phyloP scores from a whole-genome alignment of 2,329 filamentous ascomycete species.

The Xylaria polymorpha region DNA sequence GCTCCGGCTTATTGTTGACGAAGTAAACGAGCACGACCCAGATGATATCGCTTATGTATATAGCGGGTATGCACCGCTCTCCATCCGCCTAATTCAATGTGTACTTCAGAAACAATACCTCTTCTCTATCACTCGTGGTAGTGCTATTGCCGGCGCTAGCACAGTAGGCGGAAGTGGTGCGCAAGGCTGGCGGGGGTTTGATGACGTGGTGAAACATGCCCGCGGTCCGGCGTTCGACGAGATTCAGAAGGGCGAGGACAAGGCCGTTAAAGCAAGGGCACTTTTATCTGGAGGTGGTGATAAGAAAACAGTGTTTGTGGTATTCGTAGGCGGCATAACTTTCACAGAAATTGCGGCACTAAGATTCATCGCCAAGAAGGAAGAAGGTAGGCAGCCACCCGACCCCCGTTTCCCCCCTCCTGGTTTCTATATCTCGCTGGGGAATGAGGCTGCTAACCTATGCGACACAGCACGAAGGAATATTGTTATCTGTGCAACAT shows the following conservation, averaged over 20 bases:
- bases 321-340: slow-evolving; percentile 96
- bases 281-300: slow-evolving; percentile 80
- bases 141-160: slow-evolving; percentile 60
- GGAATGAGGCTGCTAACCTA: slow-evolving; percentile 30
- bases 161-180: slow-evolving; percentile 67
- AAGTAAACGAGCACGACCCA: slow-evolving; percentile 94
- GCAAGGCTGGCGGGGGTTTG: slow-evolving; percentile 92
- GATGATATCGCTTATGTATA: slow-evolving; percentile 98
- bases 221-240: slow-evolving; percentile 92
- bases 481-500: slow-evolving; percentile 92
- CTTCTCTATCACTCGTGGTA: slow-evolving; percentile 74
- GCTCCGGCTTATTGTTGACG: slow-evolving; percentile 90
- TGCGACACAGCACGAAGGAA: slow-evolving; percentile 71
- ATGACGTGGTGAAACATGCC: slow-evolving; percentile 89
- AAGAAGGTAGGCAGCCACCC: slow-evolving; percentile 70
- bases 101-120: slow-evolving; percentile 91
- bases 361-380: slow-evolving; percentile 86
- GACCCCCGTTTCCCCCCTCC: slow-evolving; percentile 18
- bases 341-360: slow-evolving; percentile 96
- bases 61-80: slow-evolving; percentile 94
- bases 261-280: slow-evolving; percentile 86
- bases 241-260: slow-evolving; percentile 90
- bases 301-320: slow-evolving; percentile 92
- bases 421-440: slow-evolving; percentile 33
- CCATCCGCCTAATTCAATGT: slow-evolving; percentile 90